phyloP scores from a whole-genome alignment of 2,329 filamentous ascomycete species.

The Talaromyces sp. region DNA sequence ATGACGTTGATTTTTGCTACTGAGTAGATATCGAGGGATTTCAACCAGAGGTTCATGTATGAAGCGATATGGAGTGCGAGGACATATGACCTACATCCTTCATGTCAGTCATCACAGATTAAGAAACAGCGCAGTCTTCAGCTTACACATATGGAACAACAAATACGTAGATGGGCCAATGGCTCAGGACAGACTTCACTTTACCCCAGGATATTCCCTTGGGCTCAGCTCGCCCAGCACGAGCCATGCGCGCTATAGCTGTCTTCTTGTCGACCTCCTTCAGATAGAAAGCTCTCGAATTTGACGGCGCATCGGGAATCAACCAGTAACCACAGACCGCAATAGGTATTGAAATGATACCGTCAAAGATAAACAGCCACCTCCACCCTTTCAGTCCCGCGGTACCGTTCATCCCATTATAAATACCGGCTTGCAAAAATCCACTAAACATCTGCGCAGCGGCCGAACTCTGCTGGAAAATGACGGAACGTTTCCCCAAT shows the following conservation, averaged over 20 bases:
- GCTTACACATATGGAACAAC: constrained; percentile 20
- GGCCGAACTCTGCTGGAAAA: constrained; percentile 19
- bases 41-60: constrained; percentile 22
- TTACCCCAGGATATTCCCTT: background rate
- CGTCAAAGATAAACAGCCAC: constrained; percentile 61
- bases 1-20: constrained; percentile 20
- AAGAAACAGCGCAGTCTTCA: too few species aligned
- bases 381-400: constrained; percentile 58
- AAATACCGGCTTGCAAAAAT: constrained; percentile 49
- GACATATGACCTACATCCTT: constrained; percentile 16
- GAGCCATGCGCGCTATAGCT: constrained; percentile 17
- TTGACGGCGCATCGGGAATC: constrained; percentile 45
- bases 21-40: constrained; percentile 16
- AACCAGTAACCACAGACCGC: constrained; percentile 43
- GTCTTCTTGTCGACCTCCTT: constrained; percentile 17
- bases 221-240: background rate
- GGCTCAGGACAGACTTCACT: constrained; percentile 7
- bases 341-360: constrained; percentile 48
- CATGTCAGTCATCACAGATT: too few species aligned
- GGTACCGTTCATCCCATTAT: constrained; percentile 58
- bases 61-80: constrained; percentile 20
- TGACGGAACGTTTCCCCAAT: constrained; percentile 18
- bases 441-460: constrained; percentile 20
- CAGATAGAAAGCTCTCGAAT: constrained; percentile 29
- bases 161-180: constrained; percentile 17